These are phyloP conservation scores for Grigorovia transvaalensis DNA, from an alignment of 805 yeast genomes.

Conservation along the genomic window DNA sequence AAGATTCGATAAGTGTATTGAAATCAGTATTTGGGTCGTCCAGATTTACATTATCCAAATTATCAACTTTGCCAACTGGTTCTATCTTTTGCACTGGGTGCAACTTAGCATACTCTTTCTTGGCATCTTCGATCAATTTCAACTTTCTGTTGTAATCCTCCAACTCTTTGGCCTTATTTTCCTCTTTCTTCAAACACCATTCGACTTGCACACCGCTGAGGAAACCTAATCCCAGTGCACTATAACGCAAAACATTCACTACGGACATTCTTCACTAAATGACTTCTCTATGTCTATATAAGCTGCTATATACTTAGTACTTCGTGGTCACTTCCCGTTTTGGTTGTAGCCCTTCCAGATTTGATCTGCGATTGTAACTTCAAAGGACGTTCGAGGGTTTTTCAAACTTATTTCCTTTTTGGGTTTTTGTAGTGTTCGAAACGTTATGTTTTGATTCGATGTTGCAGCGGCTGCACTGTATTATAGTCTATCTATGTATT, in stretches of 20 bases:
- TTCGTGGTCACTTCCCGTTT: too few species aligned
- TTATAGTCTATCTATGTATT: neutral
- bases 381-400: too few species aligned
- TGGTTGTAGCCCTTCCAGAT: too few species aligned
- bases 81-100: slow-evolving; percentile 32
- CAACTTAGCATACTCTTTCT: slow-evolving; percentile 72
- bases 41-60: slow-evolving; percentile 47
- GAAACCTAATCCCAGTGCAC: slow-evolving; percentile 81
- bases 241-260: slow-evolving; percentile 73
- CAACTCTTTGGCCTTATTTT: slow-evolving; percentile 46
- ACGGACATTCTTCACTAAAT: slow-evolving; percentile 33
- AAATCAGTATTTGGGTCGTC: slow-evolving; percentile 88
- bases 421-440: too few species aligned
- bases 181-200: slow-evolving; percentile 50
- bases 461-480: too few species aligned
- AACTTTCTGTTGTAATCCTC: slow-evolving; percentile 53
- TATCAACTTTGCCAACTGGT: slow-evolving; percentile 5
- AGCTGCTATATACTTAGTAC: neutral
- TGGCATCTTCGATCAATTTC: slow-evolving; percentile 78
- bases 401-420: too few species aligned
- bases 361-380: too few species aligned
- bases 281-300: neutral
- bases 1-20: slow-evolving; percentile 53
- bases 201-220: slow-evolving; percentile 85
- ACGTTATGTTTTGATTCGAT: too few species aligned